Evolutionary conservation across 108 stramenopile species (phyloP).

Genomic region (Fistulifera pelliculosa): DNA sequence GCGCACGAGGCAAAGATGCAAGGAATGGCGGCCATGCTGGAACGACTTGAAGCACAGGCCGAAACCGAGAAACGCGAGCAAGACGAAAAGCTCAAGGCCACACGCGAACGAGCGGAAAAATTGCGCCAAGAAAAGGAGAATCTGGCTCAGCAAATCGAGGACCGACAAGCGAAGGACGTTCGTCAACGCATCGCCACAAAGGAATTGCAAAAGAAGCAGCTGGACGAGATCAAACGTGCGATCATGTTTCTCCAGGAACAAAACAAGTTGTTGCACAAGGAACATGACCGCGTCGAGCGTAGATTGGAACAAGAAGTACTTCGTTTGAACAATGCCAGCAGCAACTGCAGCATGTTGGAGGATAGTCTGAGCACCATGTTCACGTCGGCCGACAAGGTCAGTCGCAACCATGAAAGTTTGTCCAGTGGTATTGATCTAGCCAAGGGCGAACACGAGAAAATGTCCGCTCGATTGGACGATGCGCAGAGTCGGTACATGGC

Average conservation of each 20-base stretch:
- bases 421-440: slow-evolving; percentile 24
- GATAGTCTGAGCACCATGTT: slow-evolving; percentile 15
- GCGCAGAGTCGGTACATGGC: slow-evolving; percentile 52
- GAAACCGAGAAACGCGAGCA: slow-evolving; percentile 34
- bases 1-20: slow-evolving; percentile 38
- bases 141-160: slow-evolving; percentile 3
- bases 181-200: slow-evolving; percentile 17
- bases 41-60: slow-evolving; percentile 40
- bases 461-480: slow-evolving; percentile 58
- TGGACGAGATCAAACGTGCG: slow-evolving; percentile 58
- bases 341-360: slow-evolving; percentile 10
- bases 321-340: slow-evolving; percentile 10
- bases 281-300: slow-evolving; percentile 21
- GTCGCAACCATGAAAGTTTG: slow-evolving; percentile 30
- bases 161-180: slow-evolving; percentile 33
- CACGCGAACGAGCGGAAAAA: slow-evolving; percentile 21
- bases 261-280: slow-evolving; percentile 29
- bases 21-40: slow-evolving; percentile 36
- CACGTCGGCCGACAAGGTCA: slow-evolving; percentile 40
- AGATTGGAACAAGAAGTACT: slow-evolving; percentile 8
- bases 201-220: slow-evolving; percentile 23
- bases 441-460: slow-evolving; percentile 33
- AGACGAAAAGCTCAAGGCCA: slow-evolving; percentile 32
- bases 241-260: slow-evolving; percentile 55
- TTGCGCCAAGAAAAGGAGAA: not conserved